Conservation (phyloP, 805 yeast species). For the Candida dendrica region DNA sequence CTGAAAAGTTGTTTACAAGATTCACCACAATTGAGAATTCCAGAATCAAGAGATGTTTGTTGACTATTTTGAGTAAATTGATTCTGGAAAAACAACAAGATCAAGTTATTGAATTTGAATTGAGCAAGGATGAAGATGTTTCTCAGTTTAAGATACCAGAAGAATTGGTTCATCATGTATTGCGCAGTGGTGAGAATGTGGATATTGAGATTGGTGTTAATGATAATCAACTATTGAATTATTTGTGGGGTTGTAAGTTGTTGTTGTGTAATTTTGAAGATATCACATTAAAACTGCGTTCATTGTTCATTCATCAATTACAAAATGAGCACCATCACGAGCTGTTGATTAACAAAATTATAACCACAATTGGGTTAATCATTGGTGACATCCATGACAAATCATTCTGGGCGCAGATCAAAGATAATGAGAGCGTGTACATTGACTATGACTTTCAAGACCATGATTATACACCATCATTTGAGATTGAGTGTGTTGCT, state of each 20-base stretch:
- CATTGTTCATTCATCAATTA: constrained; percentile 52
- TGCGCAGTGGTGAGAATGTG: constrained; percentile 24
- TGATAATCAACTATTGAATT: constrained; percentile 31
- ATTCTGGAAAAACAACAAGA: constrained; percentile 48
- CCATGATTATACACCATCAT: constrained; percentile 4
- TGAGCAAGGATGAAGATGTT: constrained; percentile 29
- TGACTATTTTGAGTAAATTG: constrained; percentile 29
- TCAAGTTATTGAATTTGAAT: constrained; percentile 53
- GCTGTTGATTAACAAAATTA: constrained; percentile 40
- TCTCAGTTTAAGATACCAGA: constrained; percentile 21
- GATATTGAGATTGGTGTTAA: constrained; percentile 29
- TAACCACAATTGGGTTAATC: constrained; percentile 48
- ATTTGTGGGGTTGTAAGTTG: constrained; percentile 64
- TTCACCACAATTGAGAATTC: constrained; percentile 22
- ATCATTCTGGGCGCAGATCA: constrained; percentile 14
- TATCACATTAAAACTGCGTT: constrained; percentile 57
- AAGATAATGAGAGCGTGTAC: constrained; percentile 14
- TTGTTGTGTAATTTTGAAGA: constrained; percentile 55
- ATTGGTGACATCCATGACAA: constrained; percentile 30
- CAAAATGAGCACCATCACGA: constrained; percentile 30
- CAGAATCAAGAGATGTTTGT: constrained; percentile 38
- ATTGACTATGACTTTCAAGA: constrained; percentile 12
- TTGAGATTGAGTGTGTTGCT: constrained; percentile 30
- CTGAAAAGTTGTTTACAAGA: constrained; percentile 27
- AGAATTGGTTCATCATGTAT: constrained; percentile 29